Base-by-base conservation (phyloP, 2,329 filamentous ascomycete species). In the Epichloe uncinata region DNA sequence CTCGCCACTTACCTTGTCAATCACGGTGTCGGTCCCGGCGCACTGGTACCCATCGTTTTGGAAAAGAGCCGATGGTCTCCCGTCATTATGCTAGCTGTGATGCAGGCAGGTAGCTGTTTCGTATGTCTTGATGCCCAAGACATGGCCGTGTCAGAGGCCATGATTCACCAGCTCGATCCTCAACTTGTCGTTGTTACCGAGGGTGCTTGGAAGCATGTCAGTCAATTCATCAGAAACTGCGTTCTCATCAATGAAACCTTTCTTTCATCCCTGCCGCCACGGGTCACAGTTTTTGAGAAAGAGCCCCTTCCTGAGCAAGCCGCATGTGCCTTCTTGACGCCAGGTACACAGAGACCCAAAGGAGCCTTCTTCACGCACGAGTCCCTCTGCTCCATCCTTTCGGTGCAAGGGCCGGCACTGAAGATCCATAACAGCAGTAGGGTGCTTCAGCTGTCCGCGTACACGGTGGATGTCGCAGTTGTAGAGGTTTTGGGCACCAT, bases 21-120 rank as follows among this genome's bases (percentile, higher is more conserved):
- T 20, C 63, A 71, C 12, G 78, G 78, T 0, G 69, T 79, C 0
- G 63, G 67, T 0, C 68, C 72, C 0, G 74, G 77, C 9, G 70
- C 76, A 7, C 68, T 84, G 4, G 73, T 89, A 1, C 81, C 80
- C 5, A 71, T 89, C 5, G 75, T 82, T 16, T 72, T 88, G 58
- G 79, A 85, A 42, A 89, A 87, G 65, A 85, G 77, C 18, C 67
- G 80, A 13, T 76, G 84, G 61, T 73, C 85, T 0, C 83, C 87
- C 45, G 68, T 87, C 38, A 75, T 81, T 6, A 82, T 90, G 53
- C 70, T 90, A 18, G 83, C 84, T 0, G 73, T 82, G 2, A 66
- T 87, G 42, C 84, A 85, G 57, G 66, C 73, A 4, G 74, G 74
- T 12, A 74, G 69, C 1, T 68, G 68, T n/a, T 70, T 78, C 40